Conservation (phyloP, 2,329 filamentous ascomycete genomes). For the Westerdykella aurantiaca region DNA sequence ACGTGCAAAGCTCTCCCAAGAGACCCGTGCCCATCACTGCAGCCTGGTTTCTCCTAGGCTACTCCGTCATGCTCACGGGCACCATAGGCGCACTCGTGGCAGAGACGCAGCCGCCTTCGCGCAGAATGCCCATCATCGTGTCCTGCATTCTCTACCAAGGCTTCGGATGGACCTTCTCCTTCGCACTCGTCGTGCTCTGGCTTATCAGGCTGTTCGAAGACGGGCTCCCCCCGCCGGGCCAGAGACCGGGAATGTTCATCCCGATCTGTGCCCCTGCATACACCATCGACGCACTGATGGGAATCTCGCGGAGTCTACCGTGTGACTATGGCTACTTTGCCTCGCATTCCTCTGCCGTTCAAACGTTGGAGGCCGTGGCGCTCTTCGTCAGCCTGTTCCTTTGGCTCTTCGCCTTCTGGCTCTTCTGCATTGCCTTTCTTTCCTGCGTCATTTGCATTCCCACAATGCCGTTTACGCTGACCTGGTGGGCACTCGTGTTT, state of each 20-base stretch:
- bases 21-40: slow-evolving; percentile 62
- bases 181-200: slow-evolving; percentile 64
- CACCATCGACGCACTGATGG: slow-evolving; percentile 64
- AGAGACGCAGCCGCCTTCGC: slow-evolving; percentile 49
- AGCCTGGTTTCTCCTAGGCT: slow-evolving; percentile 63
- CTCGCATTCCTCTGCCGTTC: slow-evolving; percentile 11
- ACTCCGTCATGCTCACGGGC: slow-evolving; percentile 63
- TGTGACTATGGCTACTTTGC: slow-evolving; percentile 34
- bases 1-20: slow-evolving; percentile 54
- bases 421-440: slow-evolving; percentile 41
- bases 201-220: slow-evolving; percentile 59
- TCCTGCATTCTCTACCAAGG: slow-evolving; percentile 64
- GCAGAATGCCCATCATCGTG: slow-evolving; percentile 55
- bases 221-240: slow-evolving; percentile 55
- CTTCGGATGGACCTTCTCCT: slow-evolving; percentile 58
- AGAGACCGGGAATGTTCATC: slow-evolving; percentile 65
- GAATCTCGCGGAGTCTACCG: slow-evolving; percentile 53
- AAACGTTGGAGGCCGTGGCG: slow-evolving; percentile 39
- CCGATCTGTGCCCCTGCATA: slow-evolving; percentile 65
- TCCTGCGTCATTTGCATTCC: slow-evolving; percentile 13
- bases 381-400: slow-evolving; percentile 49
- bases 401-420: slow-evolving; percentile 56
- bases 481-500: slow-evolving; percentile 54
- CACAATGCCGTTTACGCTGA: slow-evolving; percentile 47
- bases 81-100: slow-evolving; percentile 62